These are phyloP conservation scores for Melocanna baccifera DNA, from an alignment of 176 grass and related monocot species.

Conservation along the genomic window DNA sequence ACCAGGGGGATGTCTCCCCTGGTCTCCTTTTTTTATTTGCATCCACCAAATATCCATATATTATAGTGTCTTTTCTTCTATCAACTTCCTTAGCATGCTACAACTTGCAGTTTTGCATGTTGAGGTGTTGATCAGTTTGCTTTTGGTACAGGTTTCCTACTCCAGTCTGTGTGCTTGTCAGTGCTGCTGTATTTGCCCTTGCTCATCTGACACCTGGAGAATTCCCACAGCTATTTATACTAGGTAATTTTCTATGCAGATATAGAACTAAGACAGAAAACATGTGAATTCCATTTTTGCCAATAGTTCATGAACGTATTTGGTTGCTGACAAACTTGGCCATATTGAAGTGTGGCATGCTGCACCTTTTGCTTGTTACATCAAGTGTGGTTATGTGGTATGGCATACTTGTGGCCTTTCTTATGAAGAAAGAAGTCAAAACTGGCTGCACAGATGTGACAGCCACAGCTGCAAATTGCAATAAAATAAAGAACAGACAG, in stretches of 20 bases:
- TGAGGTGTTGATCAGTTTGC: neutral
- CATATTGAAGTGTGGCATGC: neutral
- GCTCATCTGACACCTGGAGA: conserved; percentile 92
- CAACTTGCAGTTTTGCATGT: neutral
- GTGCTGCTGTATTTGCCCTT: conserved; percentile 74
- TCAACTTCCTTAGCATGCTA: conserved; percentile 9
- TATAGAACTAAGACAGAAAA: neutral
- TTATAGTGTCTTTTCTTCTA: conserved; percentile 5
- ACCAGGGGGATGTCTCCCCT: no score
- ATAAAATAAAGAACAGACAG: neutral
- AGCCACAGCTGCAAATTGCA: neutral
- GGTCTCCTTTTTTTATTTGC: no score
- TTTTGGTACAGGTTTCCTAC: conserved; percentile 73
- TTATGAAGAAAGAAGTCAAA: neutral
- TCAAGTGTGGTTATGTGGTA: neutral
- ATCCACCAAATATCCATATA: neutral
- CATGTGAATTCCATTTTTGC: neutral
- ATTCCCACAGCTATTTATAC: conserved; percentile 83
- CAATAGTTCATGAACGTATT: neutral
- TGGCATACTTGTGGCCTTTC: conserved; percentile 4
- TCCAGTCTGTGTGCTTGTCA: conserved; percentile 70
- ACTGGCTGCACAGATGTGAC: neutral
- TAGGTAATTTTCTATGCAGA: conserved; percentile 54
- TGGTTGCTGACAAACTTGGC: neutral
- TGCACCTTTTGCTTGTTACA: neutral